phyloP scores from a whole-genome alignment of 305 asterid species.

The Solanum hybrid region DNA sequence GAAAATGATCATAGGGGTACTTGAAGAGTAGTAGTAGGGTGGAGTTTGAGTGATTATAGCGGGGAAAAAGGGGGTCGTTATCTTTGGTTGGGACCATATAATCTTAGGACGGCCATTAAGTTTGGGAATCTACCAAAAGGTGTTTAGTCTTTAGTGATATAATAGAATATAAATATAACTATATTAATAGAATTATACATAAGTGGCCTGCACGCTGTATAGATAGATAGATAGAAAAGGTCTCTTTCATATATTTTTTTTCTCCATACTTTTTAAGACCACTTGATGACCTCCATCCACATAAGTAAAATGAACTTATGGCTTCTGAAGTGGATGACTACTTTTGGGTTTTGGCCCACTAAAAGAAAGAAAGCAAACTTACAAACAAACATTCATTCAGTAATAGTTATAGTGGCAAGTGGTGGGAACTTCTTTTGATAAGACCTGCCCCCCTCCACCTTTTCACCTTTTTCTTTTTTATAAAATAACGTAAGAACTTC shows the following conservation, averaged over 20 bases:
- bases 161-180: not conserved
- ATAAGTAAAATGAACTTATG: constrained; percentile 1
- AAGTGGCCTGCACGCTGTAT: constrained; percentile 41
- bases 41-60: not conserved
- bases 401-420: constrained; percentile 19
- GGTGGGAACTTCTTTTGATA: constrained; percentile 67
- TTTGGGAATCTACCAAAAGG: constrained; percentile 43
- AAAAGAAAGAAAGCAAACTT: constrained; percentile 10
- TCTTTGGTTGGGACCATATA: constrained; percentile 51
- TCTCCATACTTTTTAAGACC: not conserved
- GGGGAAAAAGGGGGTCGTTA: constrained; percentile 20
- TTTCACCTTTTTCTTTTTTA: not conserved
- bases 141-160: constrained; percentile 38
- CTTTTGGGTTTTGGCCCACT: constrained; percentile 58
- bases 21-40: not conserved
- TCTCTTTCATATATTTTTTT: constrained; percentile 4
- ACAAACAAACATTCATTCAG: not conserved
- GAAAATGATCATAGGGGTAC: not conserved
- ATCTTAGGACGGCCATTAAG: constrained; percentile 66
- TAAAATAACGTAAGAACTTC: not conserved
- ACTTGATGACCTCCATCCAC: constrained; percentile 1
- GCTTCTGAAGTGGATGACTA: constrained; percentile 2
- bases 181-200: constrained; percentile 2
- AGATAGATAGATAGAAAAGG: constrained; percentile 23
- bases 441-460: constrained; percentile 36